Evolutionary conservation across 768 basidiomycete species (phyloP), one percentile per base, ranked within the genome.

Genomic region (Pulveroboletus frians): DNA sequence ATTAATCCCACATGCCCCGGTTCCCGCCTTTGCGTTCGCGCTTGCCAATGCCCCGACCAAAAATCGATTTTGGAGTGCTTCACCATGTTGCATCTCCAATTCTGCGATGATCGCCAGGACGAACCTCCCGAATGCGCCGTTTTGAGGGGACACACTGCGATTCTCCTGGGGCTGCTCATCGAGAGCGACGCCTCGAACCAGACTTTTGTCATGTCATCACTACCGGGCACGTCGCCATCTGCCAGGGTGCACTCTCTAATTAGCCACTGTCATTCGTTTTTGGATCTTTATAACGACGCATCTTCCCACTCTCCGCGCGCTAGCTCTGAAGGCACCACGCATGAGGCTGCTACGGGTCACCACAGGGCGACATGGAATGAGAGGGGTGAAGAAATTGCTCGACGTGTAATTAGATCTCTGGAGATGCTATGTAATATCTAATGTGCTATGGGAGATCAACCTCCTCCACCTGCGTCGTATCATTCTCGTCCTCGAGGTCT

Each of bases 91-190:
- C 85, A 84, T 59, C 53, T 62, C 3, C 69, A 73, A 32, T 71
- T 77, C 43, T 53, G 61, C 11, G 43, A 47, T 39, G 18, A 43
- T 35, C 30, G 36, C 41, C 43, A 52, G 51, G 56, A 54, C 14
- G 54, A 55, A 49, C 47, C 39, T 14, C 61, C 71, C 5, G 76
- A 80, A 53, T 63, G 69, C 31, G 71, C 73, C 11, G 82, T 87
- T 54, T 73, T 92, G 7, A 77, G 78, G 14, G 85, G 85, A 1
- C 88, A 90, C 59, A 76, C 88, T 4, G 80, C 89, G 0, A 79
- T 92, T 7, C 76, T 92, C 5, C 76, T 92, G 41, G 88, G 77
- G 9, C 60, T 81, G 5, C 66, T 80, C 32, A 69, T 73, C 44
- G 65, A 66, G 34, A 59, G 66, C 34, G 62, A 64, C 21, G 37